A percentile compares a stretch with the other conserved stretches of the same genome.
phyloP scores from a whole-genome alignment of 2,329 filamentous ascomycete genomes.

The Harringtonia lauricola region DNA sequence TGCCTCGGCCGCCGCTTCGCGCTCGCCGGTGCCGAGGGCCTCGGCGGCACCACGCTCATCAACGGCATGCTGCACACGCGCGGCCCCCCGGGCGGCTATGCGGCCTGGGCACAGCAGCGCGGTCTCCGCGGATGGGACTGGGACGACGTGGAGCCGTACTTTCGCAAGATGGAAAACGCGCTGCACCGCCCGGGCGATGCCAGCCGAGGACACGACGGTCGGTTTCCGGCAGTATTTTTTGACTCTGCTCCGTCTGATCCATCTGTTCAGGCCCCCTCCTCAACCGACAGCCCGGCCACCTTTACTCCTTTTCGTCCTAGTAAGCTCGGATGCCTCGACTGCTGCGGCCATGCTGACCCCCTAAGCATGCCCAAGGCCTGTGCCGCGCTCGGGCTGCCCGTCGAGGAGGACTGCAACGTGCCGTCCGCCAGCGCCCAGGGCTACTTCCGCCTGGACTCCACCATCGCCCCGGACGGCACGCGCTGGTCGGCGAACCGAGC shows the following conservation, averaged over 20 bases:
- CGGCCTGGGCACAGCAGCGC: slow-evolving; percentile 15
- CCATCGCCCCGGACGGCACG: slow-evolving; percentile 14
- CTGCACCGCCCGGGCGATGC: slow-evolving; percentile 8
- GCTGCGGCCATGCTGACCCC: too few relatives aligned
- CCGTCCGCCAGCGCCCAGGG: slow-evolving; percentile 17
- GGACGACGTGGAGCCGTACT: slow-evolving; percentile 21
- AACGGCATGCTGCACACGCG: slow-evolving; percentile 22
- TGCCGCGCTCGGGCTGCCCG: slow-evolving; percentile 15
- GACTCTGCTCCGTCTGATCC: too few relatives aligned
- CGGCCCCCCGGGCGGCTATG: slow-evolving; percentile 18
- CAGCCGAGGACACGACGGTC: slow-evolving; percentile 17
- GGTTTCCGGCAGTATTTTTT: not conserved
- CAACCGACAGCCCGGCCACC: slow-evolving; percentile 5
- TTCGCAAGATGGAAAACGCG: slow-evolving; percentile 18
- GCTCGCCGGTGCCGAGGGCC: slow-evolving; percentile 17
- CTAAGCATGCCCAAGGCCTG: slow-evolving; percentile 14
- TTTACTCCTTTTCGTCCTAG: slow-evolving; percentile 11
- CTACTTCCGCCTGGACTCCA: slow-evolving; percentile 17
- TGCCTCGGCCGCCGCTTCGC: slow-evolving; percentile 10
- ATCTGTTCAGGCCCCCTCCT: slow-evolving; percentile 13
- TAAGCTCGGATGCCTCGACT: too few relatives aligned
- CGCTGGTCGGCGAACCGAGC: slow-evolving; percentile 17
- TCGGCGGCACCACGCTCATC: slow-evolving; percentile 21
- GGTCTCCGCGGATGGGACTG: slow-evolving; percentile 23
- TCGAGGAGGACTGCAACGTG: slow-evolving; percentile 17